A percentile compares a stretch with the other conserved stretches of the same genome.
Evolutionary conservation across 2,329 filamentous ascomycete genomes (phyloP).

Genomic region (Xylariaceae sp.): DNA sequence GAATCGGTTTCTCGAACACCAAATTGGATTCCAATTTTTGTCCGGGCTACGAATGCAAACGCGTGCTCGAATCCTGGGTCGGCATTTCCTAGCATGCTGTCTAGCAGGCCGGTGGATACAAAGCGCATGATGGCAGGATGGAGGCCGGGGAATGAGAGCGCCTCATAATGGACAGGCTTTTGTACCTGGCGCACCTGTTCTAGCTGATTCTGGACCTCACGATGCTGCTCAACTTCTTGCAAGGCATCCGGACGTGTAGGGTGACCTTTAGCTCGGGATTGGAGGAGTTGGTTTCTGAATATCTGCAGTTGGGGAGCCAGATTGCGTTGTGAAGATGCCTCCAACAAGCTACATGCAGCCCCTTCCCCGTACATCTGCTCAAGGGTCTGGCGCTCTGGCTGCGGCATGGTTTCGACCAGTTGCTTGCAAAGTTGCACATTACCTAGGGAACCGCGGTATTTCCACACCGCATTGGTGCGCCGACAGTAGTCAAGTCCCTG

Average conservation of each 20-base stretch:
- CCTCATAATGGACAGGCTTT: conserved; percentile 47
- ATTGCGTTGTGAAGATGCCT: neutral
- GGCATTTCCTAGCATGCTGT: conserved; percentile 15
- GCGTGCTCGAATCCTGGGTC: conserved; percentile 47
- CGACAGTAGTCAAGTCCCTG: conserved; percentile 67
- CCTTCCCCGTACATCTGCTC: conserved; percentile 59
- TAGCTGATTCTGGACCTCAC: conserved; percentile 64
- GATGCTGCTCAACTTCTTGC: conserved; percentile 64
- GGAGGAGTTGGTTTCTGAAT: neutral
- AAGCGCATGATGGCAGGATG: conserved; percentile 54
- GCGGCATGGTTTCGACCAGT: conserved; percentile 47
- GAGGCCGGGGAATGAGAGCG: conserved; percentile 52
- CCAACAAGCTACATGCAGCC: neutral
- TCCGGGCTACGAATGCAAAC: conserved; percentile 48
- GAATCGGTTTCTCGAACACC: conserved; percentile 30
- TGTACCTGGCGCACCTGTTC: conserved; percentile 62
- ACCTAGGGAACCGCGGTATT: conserved; percentile 48
- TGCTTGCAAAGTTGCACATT: conserved; percentile 40
- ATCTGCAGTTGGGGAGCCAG: conserved; percentile 20
- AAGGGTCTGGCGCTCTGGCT: conserved; percentile 62
- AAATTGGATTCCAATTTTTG: conserved; percentile 43
- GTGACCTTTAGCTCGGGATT: conserved; percentile 39
- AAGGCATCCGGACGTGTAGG: conserved; percentile 55
- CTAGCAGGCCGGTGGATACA: conserved; percentile 49
- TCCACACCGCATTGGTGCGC: conserved; percentile 54